Base-by-base conservation (phyloP, 2,329 filamentous ascomycete genomes). In the Ascomycota sp. region DNA sequence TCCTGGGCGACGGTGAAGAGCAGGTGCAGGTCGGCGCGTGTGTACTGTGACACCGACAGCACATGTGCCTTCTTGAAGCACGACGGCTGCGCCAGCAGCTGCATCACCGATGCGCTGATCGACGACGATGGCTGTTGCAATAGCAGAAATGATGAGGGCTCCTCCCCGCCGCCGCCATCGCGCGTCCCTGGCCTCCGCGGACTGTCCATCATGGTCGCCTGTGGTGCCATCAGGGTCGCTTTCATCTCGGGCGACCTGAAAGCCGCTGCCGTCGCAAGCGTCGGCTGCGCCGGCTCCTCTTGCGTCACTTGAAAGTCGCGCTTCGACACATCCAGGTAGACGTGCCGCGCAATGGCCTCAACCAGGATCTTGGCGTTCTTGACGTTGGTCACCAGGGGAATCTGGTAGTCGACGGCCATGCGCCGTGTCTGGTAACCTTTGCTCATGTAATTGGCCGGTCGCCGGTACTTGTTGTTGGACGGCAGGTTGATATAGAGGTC, bases 401-500 rank as follows among this genome's bases (percentile, higher is more conserved):
- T 92, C 59, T 95, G 86, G 59, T 93, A 72, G 57, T 93, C 89
- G 30, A 98, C 89, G 27, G 89, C 89, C 84, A 98, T 93, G 55
- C 89, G 76, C 53, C 89, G 74, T 36, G 89, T 95, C 49, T 80
- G 77, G 60, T 98, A 98, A 39, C 89, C 89, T 61, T 89, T 89
- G 57, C 80, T 91, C 76, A 98, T 91, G 59, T 95, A 98, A 63
- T 83, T 98, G 47, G 89, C 89, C 26, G 89, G 89, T 43, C 89
- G 75, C 46, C 89, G 73, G 66, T 91, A 98, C 55, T 84, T 80
- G 64, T 98, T 98, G 69, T 72, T 92, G 9, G 89, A 95, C n/a
- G 89, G 89, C 56, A 98, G 58, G 57, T 98, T 98, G 72, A 98
- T 93, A 62, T 98, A 98, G 39, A 98, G 62, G 54, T 95, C 86